Evolutionary conservation across 208 protist genomes (phyloP), one percentile per base, ranked within the genome.

Genomic region (Crithidia sp.): DNA sequence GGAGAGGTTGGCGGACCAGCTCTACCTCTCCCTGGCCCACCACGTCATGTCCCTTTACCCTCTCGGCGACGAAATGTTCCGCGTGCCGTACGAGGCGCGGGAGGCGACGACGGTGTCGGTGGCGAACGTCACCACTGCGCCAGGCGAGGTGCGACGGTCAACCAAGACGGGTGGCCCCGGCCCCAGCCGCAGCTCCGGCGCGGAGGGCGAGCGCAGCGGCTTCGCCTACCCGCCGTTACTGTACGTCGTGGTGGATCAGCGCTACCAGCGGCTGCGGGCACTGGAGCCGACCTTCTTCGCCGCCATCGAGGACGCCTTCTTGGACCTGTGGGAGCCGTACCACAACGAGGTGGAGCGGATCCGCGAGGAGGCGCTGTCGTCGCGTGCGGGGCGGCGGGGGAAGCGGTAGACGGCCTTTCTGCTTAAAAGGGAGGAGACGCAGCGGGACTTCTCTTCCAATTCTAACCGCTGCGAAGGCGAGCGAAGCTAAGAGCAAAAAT

Each of bases 241-340:
- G 37, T 96, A 93, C 80, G 65, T 77, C 19, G 74, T 92, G 67
- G 89, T 93, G 40, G 92, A 96, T 56, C 68, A 79, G 45, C 78
- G 79, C 19, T 96, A 95, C 65, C 78, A 77, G 36, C 64, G 69
- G 36, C 73, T 96, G 53, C 88, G 88, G 40, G 81, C 84, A 39
- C 85, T 94, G 8, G 92, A 95, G 74, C 92, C 92, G 17, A 96
- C 92, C 8, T 71, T 96, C 59, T 92, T 90, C 67, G 79, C 85
- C 12, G 82, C 86, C 0, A 76, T 96, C 40, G 88, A 96, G 54
- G 81, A 84, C 60, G 76, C 74, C 39, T 92, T 96, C 9, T 47
- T 96, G 19, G 82, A 88, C 49, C 45, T 88, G 65, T 96, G 92
- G 90, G 88, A 94, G 76, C 90, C 89, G 17, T 95, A 94, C 71